Percentiles rank a stretch among this genome's conserved stretches.
Conservation (phyloP, 2,329 filamentous ascomycete species). For the Aspergillus phoenicis region DNA sequence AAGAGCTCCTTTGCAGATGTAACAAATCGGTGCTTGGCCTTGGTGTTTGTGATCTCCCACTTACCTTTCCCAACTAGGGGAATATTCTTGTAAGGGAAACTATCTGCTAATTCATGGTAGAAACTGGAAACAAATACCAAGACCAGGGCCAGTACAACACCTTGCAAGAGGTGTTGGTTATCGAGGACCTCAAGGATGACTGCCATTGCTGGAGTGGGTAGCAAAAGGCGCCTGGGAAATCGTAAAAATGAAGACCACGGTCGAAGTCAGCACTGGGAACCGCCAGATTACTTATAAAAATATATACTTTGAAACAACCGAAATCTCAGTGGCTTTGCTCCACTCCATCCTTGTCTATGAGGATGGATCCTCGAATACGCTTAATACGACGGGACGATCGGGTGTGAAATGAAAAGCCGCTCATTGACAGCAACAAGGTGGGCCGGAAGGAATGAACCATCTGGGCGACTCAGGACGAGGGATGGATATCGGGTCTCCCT, state of each 20-base stretch:
- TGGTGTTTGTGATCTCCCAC: conserved; percentile 36
- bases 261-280: neutral
- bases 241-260: neutral
- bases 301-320: neutral
- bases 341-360: neutral
- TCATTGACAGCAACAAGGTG: neutral
- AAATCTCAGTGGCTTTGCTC: neutral
- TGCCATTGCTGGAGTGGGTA: conserved; percentile 23
- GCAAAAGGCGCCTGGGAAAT: neutral
- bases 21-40: conserved; percentile 32
- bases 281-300: too few relatives aligned
- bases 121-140: conserved; percentile 25
- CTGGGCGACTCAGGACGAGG: neutral
- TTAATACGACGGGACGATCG: neutral
- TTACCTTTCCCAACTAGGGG: conserved; percentile 32
- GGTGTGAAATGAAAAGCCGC: neutral
- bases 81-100: conserved; percentile 30
- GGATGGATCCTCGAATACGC: neutral
- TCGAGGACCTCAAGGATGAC: conserved; percentile 27
- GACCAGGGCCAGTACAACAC: conserved; percentile 23
- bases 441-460: neutral
- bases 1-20: conserved; percentile 28
- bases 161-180: conserved; percentile 26
- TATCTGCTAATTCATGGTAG: conserved; percentile 30
- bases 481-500: neutral